These are phyloP conservation scores for Ophiognomonia clavigignenti-juglandacearum DNA, from an alignment of 2,329 filamentous ascomycete genomes.

Conservation along the genomic window DNA sequence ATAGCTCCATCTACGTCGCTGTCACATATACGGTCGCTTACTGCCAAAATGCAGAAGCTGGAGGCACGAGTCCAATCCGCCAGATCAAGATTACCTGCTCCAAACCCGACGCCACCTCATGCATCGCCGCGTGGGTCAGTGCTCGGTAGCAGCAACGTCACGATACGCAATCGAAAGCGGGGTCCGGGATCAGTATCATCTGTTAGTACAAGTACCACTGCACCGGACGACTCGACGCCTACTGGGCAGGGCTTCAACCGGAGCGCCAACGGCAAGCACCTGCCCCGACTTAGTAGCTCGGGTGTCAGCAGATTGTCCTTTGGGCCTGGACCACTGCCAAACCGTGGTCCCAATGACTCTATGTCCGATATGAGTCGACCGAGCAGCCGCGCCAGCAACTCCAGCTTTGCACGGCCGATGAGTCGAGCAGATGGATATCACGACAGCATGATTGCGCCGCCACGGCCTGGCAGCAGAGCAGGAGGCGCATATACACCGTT, in stretches of 20 bases:
- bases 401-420: constrained; percentile 48
- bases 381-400: constrained; percentile 65
- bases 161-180: constrained; percentile 66
- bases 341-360: constrained; percentile 41
- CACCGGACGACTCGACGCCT: constrained; percentile 43
- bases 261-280: constrained; percentile 37
- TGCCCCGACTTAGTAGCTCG: constrained; percentile 56
- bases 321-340: constrained; percentile 49
- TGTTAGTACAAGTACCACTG: constrained; percentile 34
- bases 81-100: constrained; percentile 84
- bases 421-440: constrained; percentile 42
- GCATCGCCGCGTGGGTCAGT: constrained; percentile 63
- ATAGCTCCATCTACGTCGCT: constrained; percentile 65
- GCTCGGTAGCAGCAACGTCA: constrained; percentile 39
- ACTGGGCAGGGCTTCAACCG: constrained; percentile 32
- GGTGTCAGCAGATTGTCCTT: constrained; percentile 61
- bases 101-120: constrained; percentile 70
- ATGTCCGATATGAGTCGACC: constrained; percentile 55
- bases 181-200: constrained; percentile 52
- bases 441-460: constrained; percentile 38
- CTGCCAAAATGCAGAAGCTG: constrained; percentile 94
- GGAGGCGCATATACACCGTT: constrained; percentile 59
- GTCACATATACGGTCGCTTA: constrained; percentile 87
- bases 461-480: constrained; percentile 61
- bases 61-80: constrained; percentile 90